Base-by-base conservation (phyloP, 1,284 basidiomycete genomes). In the Cryptococcus sp. region DNA sequence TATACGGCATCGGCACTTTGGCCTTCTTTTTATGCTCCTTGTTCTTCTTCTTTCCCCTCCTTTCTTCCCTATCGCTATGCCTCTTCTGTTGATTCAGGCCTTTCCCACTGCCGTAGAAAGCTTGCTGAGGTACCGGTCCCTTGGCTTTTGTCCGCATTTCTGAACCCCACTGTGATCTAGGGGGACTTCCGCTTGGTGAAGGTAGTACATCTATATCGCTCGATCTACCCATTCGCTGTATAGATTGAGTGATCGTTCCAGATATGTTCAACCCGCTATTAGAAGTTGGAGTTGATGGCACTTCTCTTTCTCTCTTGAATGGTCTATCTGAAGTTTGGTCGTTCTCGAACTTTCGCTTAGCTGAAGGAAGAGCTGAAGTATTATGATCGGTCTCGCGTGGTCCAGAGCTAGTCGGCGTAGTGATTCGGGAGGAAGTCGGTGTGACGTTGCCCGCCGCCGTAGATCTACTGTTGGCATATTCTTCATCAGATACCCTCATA, bases 401-500 rank as follows among this genome's bases (percentile, higher is more conserved):
- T 23, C 23, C 23, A 23, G 23, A 1, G 23, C 23, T 41, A n/a
- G 38, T n/a, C 38, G 38, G 38, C 1, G 38, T 41, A 41, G 10
- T 41, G n/a, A 10, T 10, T n/a, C 10, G 38, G 2, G 10, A 10
- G 10, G 38, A n/a, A n/a, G 38, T 41, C n/a, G 38, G n/a, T 10
- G 38, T n/a, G n/a, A n/a, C 38, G 10, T 10, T 10, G n/a, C n/a
- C 38, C 10, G 38, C n/a, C n/a, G 38, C 10, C 10, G 38, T 41
- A 10, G 38, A 41, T 41, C 38, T 41, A 10, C 10, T n/a, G n/a
- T 41, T 41, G 38, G 10, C 38, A 43, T 11, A 41, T 34, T 49
- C 55, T 30, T 54, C 64, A 3, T 60, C 58, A n/a, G 38, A 13
- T 3, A 70, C 49, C 49, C 85, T 84, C 45, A 92, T 82, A 75